Base-by-base conservation (phyloP, 129 eudicot species). In the Tanacetum coccineum region DNA sequence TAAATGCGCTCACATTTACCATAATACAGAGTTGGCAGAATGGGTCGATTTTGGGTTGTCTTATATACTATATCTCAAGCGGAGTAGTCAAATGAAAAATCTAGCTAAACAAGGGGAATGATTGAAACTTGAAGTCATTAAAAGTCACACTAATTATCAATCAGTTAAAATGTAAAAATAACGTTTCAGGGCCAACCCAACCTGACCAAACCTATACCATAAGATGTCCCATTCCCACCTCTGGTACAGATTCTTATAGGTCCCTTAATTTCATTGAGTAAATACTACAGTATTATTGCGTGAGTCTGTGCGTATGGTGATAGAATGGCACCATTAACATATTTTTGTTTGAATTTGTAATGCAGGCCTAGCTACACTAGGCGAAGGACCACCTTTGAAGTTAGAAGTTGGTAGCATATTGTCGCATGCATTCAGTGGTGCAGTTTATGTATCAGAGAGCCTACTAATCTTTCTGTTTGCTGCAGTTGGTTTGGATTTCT, bases 301-400 rank as follows among this genome's bases (percentile, higher is more conserved):
- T 32, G 40, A 32, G 40, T 32, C 9, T 32, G 9, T 32, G 40
- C 40, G 6, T 32, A 32, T 32, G 40, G 40, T 32, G 9, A 32
- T 32, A 32, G 40, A 36, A 36, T 36, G 9, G 42, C 12, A 54
- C 64, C 11, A 10, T 47, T 48, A 32, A 28, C 14, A 48, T 9
- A 15, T 74, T 58, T 19, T 19, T 67, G 49, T 66, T 74, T 65
- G 4, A 47, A 18, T 74, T 71, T 68, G 25, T 30, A 26, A 70
- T 67, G 70, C 80, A 94, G 99, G 97, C 28, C 95, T 94, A 58
- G 97, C 84, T 46, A 85, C 74, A 21, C 74, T 94, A 64, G 95
- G 73, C 62, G 96, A 81, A 15, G 95, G 93, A 62, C 85, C 87
- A 26, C 86, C 90, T 40, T 51, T 89, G 78, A 85, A 89, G 77